Evolutionary conservation across 2,329 filamentous ascomycete genomes (phyloP).

Genomic region (Fusarium nisikadoi): DNA sequence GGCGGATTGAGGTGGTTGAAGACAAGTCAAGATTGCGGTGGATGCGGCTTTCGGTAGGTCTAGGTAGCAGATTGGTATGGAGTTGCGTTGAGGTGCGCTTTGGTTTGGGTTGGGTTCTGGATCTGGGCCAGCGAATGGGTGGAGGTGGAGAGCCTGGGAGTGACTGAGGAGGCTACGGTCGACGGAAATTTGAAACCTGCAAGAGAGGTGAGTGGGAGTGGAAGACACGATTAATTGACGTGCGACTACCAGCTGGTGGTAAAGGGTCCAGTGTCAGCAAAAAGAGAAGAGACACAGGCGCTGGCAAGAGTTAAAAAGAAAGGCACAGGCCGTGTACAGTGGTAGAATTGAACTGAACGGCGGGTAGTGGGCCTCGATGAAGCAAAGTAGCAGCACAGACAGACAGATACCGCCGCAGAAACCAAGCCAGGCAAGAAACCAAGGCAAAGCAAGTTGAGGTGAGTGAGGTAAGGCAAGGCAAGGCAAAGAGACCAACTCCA

Average conservation of each 20-base stretch:
- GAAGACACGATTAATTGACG: conserved; percentile 19
- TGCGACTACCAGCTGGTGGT: conserved; percentile 1
- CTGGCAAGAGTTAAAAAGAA: not conserved
- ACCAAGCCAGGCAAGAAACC: conserved; percentile 35
- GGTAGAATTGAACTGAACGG: conserved; percentile 11
- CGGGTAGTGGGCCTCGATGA: conserved; percentile 22
- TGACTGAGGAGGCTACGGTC: conserved; percentile 24
- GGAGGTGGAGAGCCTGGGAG: conserved; percentile 27
- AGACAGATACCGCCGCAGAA: conserved; percentile 4
- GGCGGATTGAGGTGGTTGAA: conserved; percentile 27
- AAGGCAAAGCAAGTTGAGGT: conserved; percentile 13
- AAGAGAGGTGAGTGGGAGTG: conserved; percentile 6
- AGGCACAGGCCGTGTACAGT: conserved; percentile 16
- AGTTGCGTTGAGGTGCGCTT: conserved; percentile 25
- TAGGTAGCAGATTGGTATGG: conserved; percentile 38
- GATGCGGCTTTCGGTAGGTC: conserved; percentile 31
- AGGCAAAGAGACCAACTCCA: conserved; percentile 8
- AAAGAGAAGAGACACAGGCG: conserved; percentile 1
- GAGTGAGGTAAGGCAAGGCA: not conserved
- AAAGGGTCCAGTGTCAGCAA: not conserved
- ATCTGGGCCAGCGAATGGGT: conserved; percentile 30
- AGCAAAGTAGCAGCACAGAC: conserved; percentile 13
- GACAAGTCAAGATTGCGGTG: conserved; percentile 35
- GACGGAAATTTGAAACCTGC: conserved; percentile 22
- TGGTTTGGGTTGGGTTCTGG: conserved; percentile 19